Base-by-base conservation (phyloP, 2,329 filamentous ascomycete genomes). In the Septoria petroselini region DNA sequence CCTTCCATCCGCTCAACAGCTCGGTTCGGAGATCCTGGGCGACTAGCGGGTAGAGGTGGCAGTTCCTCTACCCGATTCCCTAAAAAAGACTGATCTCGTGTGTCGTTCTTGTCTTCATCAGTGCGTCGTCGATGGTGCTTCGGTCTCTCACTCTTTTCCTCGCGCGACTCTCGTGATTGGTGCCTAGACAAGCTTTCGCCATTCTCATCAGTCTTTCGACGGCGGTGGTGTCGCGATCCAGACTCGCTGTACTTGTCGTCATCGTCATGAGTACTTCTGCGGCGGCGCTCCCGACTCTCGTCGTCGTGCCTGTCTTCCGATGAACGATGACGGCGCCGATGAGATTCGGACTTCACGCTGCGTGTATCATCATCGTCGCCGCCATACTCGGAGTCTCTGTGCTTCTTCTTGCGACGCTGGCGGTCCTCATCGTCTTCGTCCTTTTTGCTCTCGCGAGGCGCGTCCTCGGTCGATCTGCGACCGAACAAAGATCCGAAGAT, bases 31-130 rank as follows among this genome's bases (percentile, higher is more conserved):
- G 60, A 63, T 35, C 50, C 50, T 40, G 57, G 51, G 43, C 49
- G 46, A 59, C 61, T 66, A 62, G 51, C 64, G 67, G 68, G 66
- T 65, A 71, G 67, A 69, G 68, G 67, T 56, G 71, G 73, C 75
- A 76, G 71, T 71, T 77, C 76, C 78, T 80, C 80, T 76, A 77
- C 79, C 79, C 78, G 73, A 71, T 73, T 72, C 65, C 68, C 80
- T 83, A 83, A 82, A 82, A 83, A 83, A 82, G 79, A 76, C 71
- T 75, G 65, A 44, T 70, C 64, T 50, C 70, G 52, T 19, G 53
- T 55, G 15, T 49, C 50, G 34, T 53, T 41, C 18, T 45, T 44
- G 40, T 62, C 60, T 41, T 62, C 58, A 23, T 59, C 60, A 35
- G 55, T 59, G 44, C 50, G 48, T 44, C 57, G 50, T 45, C 61